phyloP scores from a whole-genome alignment of 108 stramenopile species.

The Skeletonema grethae region DNA sequence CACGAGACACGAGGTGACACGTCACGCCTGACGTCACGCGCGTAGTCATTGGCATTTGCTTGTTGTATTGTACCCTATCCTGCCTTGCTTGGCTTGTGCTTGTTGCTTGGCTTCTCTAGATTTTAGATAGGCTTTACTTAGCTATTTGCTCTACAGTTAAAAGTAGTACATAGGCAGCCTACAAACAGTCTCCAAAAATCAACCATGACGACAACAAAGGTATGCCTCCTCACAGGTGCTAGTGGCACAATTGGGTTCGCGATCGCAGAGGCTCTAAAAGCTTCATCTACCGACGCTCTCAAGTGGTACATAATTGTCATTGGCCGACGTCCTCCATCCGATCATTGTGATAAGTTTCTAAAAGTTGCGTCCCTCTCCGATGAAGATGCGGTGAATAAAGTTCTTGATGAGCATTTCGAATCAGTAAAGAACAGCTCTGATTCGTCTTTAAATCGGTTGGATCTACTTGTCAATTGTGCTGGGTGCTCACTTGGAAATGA shows the following conservation, averaged over 20 bases:
- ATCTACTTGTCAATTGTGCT: conserved; percentile 42
- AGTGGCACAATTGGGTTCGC: conserved; percentile 43
- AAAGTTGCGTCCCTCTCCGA: conserved; percentile 23
- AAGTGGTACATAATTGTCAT: conserved; percentile 41
- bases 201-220: conserved; percentile 1
- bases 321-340: conserved; percentile 31
- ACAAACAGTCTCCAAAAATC: too few relatives aligned
- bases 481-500: conserved; percentile 45
- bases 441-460: conserved; percentile 27
- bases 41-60: too few relatives aligned
- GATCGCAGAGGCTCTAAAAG: conserved; percentile 32
- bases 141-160: too few relatives aligned
- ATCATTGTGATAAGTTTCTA: conserved; percentile 34
- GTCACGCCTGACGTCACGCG: too few relatives aligned
- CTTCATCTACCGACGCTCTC: conserved; percentile 10
- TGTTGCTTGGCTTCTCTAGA: too few relatives aligned
- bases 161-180: too few relatives aligned
- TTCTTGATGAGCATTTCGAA: conserved; percentile 39
- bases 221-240: conserved; percentile 42
- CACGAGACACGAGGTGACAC: too few relatives aligned
- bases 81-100: too few relatives aligned
- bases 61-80: too few relatives aligned
- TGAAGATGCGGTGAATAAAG: conserved; percentile 24
- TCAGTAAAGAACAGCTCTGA: conserved; percentile 24
- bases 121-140: too few relatives aligned